These are phyloP conservation scores for Fusarium buxicola DNA, from an alignment of 2,329 filamentous ascomycete genomes.

Conservation along the genomic window DNA sequence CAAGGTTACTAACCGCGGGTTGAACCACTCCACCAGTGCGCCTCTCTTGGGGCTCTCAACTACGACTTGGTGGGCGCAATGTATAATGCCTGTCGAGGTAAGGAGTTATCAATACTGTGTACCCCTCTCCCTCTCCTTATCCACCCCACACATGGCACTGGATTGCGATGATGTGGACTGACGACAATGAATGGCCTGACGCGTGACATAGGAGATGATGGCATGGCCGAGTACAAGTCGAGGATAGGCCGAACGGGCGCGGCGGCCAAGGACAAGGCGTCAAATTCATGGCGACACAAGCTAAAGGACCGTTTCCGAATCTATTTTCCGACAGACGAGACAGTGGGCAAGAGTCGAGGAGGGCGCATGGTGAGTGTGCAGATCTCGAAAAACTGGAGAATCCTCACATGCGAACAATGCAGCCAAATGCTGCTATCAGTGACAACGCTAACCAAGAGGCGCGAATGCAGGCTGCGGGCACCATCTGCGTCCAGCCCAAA, in stretches of 20 bases:
- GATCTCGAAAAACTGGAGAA: constrained; percentile 31
- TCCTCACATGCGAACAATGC: constrained; percentile 32
- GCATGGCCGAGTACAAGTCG: constrained; percentile 59
- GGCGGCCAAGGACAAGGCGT: constrained; percentile 40
- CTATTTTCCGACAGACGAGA: constrained; percentile 83
- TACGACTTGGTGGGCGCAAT: constrained; percentile 71
- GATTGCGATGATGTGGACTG: constrained; percentile 28
- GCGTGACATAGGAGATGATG: constrained; percentile 50
- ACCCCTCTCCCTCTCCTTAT: constrained; percentile 14
- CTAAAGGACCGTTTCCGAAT: constrained; percentile 70
- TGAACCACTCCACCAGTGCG: constrained; percentile 63
- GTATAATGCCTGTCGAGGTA: constrained; percentile 67
- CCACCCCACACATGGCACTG: constrained; percentile 28
- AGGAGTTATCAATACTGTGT: constrained; percentile 29
- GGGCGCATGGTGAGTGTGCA: constrained; percentile 62
- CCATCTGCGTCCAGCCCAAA: constrained; percentile 80
- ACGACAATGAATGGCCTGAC: constrained; percentile 21
- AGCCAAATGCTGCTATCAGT: constrained; percentile 23
- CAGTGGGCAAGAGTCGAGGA: constrained; percentile 73
- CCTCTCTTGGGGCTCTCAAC: constrained; percentile 84
- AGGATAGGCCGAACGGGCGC: constrained; percentile 49
- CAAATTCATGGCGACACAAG: constrained; percentile 34
- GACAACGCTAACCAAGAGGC: constrained; percentile 40
- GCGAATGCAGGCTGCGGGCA: constrained; percentile 75
- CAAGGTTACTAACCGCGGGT: constrained; percentile 33